Percentiles rank a stretch among this genome's conserved stretches.
Conservation (phyloP, 768 basidiomycete species). For the Tricholoma terreum region DNA sequence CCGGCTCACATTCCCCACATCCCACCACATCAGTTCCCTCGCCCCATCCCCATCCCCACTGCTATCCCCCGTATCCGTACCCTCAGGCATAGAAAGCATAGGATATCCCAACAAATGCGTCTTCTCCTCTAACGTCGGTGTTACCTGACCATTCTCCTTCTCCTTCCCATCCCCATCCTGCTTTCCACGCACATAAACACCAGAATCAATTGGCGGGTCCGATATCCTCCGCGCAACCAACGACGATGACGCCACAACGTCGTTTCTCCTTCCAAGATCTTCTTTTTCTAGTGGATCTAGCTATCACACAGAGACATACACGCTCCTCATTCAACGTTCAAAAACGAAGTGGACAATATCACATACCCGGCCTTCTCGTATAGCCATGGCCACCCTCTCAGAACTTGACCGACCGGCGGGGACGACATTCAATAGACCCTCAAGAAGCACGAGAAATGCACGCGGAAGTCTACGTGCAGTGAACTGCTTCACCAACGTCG, state of each 20-base stretch:
- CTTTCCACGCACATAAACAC: neutral
- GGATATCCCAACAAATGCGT: slow-evolving; percentile 13
- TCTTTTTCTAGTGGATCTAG: slow-evolving; percentile 18
- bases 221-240: slow-evolving; percentile 5
- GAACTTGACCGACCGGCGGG: slow-evolving; percentile 66
- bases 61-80: neutral
- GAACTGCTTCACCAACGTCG: slow-evolving; percentile 52
- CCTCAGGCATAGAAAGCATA: slow-evolving; percentile 8
- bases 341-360: neutral
- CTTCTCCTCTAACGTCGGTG: slow-evolving; percentile 12
- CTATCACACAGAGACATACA: neutral
- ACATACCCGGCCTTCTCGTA: slow-evolving; percentile 72
- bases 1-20: neutral
- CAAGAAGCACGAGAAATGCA: slow-evolving; percentile 68
- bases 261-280: neutral
- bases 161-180: neutral
- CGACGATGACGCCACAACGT: slow-evolving; percentile 8
- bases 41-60: neutral
- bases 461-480: slow-evolving; percentile 71
- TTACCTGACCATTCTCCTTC: slow-evolving; percentile 5
- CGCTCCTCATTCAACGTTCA: neutral
- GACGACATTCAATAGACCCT: slow-evolving; percentile 61
- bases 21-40: neutral
- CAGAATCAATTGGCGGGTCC: neutral
- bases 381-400: slow-evolving; percentile 65